Evolutionary conservation across 1,139 yeast genomes (phyloP).

Genomic region (Saccharomyces hybrid): DNA sequence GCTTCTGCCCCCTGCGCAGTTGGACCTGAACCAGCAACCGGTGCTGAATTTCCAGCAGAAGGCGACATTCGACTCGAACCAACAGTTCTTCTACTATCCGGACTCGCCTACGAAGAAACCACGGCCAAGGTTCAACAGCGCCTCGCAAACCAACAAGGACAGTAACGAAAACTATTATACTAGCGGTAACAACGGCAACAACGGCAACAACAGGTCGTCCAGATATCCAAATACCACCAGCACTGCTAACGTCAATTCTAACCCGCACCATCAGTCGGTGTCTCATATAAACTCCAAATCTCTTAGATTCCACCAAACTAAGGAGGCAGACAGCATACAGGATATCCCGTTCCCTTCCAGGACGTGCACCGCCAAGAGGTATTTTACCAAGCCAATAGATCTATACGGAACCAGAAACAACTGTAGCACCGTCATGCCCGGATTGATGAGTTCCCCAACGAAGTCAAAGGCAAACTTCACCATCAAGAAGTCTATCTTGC

Average conservation of each 20-base stretch:
- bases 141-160: not conserved
- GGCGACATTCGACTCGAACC: not conserved
- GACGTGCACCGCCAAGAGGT: not conserved
- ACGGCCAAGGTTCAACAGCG: conserved; percentile 1
- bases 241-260: not conserved
- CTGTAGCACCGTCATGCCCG: not conserved
- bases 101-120: conserved; percentile 4
- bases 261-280: not conserved
- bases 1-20: not conserved
- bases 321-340: not conserved
- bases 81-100: not conserved
- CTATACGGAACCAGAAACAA: not conserved
- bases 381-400: not conserved
- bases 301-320: not conserved
- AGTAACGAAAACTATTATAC: not conserved
- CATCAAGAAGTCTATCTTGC: not conserved
- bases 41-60: not conserved
- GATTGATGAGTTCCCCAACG: not conserved
- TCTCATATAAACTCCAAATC: not conserved
- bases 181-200: not conserved
- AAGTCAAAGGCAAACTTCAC: not conserved
- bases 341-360: not conserved
- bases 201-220: not conserved
- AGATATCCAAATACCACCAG: not conserved
- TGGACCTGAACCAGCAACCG: not conserved